A percentile compares a stretch with the other conserved stretches of the same genome.
Conservation (phyloP, 73 alveolate species). For the Breviolum minutum region DNA sequence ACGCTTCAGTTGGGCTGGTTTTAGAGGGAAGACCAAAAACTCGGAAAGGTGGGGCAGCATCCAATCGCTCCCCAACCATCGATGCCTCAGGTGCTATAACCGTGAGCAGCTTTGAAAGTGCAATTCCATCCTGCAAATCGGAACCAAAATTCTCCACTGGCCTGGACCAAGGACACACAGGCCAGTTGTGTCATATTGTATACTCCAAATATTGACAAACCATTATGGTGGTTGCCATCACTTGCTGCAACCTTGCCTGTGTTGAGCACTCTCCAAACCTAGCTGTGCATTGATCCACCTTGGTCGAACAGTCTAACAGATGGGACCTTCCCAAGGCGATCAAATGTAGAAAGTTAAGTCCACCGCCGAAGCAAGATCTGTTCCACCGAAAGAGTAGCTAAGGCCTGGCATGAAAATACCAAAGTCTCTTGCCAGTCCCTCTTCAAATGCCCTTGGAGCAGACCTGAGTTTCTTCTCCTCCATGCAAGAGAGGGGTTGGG, state of each 20-base stretch:
- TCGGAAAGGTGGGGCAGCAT: too few species aligned
- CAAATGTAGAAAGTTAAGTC: too few species aligned
- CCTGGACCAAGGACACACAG: not conserved
- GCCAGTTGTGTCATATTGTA: too few species aligned
- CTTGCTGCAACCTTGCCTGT: not conserved
- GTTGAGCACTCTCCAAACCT: constrained; percentile 44
- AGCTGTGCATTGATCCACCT: constrained; percentile 94
- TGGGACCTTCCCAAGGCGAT: not conserved
- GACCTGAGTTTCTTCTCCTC: constrained; percentile 64
- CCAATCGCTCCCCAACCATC: not conserved
- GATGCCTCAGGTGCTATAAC: constrained; percentile 75
- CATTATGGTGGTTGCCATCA: not conserved
- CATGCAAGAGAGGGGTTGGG: constrained; percentile 75
- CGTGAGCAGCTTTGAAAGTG: constrained; percentile 61
- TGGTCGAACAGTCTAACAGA: not conserved
- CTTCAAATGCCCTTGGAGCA: not conserved
- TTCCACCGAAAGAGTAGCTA: constrained; percentile 81
- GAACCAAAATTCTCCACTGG: constrained; percentile 90
- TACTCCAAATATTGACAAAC: not conserved
- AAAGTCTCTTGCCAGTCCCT: not conserved
- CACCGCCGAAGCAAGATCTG: constrained; percentile 40
- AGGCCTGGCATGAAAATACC: constrained; percentile 10
- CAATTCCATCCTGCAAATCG: constrained; percentile 87
- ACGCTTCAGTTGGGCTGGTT: not conserved
- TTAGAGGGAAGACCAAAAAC: not conserved